Evolutionary conservation across 805 yeast species (phyloP), one percentile per base, ranked within the genome.

Genomic region (Teunomyces gatunensis): DNA sequence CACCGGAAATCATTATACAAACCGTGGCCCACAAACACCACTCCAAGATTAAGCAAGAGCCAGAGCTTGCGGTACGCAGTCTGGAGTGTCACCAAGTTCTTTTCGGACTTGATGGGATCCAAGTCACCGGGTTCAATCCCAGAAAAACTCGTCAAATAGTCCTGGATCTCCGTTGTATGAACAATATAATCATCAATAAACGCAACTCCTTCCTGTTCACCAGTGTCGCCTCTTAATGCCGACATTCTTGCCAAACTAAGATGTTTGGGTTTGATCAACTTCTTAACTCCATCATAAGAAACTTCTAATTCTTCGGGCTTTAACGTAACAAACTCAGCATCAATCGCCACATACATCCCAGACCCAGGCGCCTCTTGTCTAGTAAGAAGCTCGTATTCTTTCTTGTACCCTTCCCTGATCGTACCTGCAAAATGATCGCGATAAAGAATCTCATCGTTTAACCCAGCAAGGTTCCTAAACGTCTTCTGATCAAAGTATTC

Each of bases 81-180:
- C 58, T 87, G 92, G 47, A 87, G 70, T 0, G 87, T 79, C 0
- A 91, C 97, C 39, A 95, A 74, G 3, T 87, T 77, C 56, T 83
- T 83, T 4, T 73, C 65, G 18, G 96, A 87, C 5, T 61, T 69
- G 4, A 62, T 60, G 0, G 92, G 87, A 60, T 89, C 89, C 51
- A 94, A 72, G 65, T 95, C 99, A 1, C 96, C 96, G 0, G 85
- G 85, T 55, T 87, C 89, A 45, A 94, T 91, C n/a, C 99, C 99
- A 10, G 97, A 89, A 57, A 79, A 94, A 10, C 83, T 81, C 0
- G 99, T 95, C 54, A 92, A 73, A 59, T 94, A 91, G 64, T 94
- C 96, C 46, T 85, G 81, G 45, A 94, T 85, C 20, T 74, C 80
- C 44, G 80, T 81, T 17, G 79, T 78, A 29, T 89, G 87, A 5